Evolutionary conservation across 2,329 filamentous ascomycete genomes (phyloP).

Genomic region (Colletotrichum sp.): DNA sequence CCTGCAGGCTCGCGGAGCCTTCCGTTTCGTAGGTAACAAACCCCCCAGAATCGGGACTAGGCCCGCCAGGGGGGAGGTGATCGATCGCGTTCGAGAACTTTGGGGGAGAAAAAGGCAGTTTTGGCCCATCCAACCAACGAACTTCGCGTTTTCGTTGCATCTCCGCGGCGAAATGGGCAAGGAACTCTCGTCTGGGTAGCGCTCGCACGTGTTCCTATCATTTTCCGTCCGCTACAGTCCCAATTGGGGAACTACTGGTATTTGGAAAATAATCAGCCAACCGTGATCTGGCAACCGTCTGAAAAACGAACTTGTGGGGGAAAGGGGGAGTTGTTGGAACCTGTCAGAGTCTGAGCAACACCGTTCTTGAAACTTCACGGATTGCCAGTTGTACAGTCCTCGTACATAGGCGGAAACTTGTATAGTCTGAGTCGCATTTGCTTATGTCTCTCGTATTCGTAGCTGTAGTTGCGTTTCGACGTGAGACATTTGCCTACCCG

Average conservation of each 20-base stretch:
- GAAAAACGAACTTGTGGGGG: not conserved
- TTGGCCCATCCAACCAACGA: not conserved
- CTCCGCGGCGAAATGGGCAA: not conserved
- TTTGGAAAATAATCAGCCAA: not conserved
- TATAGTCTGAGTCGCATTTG: not conserved
- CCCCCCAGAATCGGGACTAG: not conserved
- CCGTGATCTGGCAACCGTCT: not conserved
- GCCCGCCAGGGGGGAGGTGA: not conserved
- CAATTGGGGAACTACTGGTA: not conserved
- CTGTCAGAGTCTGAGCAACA: not conserved
- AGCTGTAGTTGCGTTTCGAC: not conserved
- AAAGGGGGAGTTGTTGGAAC: not conserved
- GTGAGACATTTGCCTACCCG: not conserved
- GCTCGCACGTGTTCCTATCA: not conserved
- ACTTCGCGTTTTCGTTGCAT: not conserved
- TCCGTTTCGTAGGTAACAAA: not conserved
- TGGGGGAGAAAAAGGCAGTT: not conserved
- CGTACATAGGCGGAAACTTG: not conserved
- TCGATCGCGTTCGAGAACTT: not conserved
- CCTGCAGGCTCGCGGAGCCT: not conserved
- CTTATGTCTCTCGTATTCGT: not conserved
- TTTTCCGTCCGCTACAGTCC: not conserved
- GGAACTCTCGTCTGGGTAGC: not conserved
- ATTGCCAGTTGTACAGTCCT: not conserved
- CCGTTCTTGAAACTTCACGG: not conserved